Evolutionary conservation across 306 rosid species (phyloP), one percentile per base, ranked within the genome.

Genomic region (Alnus glutinosa): DNA sequence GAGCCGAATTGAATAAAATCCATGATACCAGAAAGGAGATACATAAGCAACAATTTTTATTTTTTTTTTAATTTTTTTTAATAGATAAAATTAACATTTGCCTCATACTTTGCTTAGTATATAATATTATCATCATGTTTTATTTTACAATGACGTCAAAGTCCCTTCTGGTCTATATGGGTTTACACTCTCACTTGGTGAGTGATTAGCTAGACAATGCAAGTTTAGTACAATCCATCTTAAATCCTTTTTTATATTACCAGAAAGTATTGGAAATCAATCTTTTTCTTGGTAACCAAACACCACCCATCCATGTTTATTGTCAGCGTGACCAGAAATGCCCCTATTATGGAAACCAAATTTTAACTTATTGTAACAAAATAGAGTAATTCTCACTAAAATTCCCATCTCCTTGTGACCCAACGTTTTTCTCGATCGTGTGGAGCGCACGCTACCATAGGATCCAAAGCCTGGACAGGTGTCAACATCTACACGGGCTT

Each of bases 391-490:
- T 23, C 11, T 23, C 19, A 78, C 34, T 15, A 62, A 46, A 73
- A 68, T 16, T 34, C 55, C 34, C 44, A 42, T 77, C 63, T 10
- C 63, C 76, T 62, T 75, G 90, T 83, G 97, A 90, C 78, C 42
- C 85, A 89, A 90, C 97, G 92, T 85, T 78, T 86, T 93, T 89
- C 74, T 70, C 90, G 93, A 93, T 86, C 87, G 69, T 71, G 88
- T 85, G 85, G 93, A 90, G 86, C 82, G 74, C 71, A 89, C 78
- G 77, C 6, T 79, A 81, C 93, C 94, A 85, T 88, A 89, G 42
- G 91, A 83, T 83, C 48, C 7, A 37, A 1, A 7, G 4, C 0
- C 0, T 0, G 0, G 34, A 54, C 91, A 89, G 90, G 91, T 88
- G 97, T 72, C 89, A 28, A 8, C 4, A 92, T 90, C 94, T 32